Percentiles rank a stretch among this genome's conserved stretches.
These are phyloP conservation scores for Myrmaecium sp. DNA, from an alignment of 2,329 filamentous ascomycete species.

Conservation along the genomic window DNA sequence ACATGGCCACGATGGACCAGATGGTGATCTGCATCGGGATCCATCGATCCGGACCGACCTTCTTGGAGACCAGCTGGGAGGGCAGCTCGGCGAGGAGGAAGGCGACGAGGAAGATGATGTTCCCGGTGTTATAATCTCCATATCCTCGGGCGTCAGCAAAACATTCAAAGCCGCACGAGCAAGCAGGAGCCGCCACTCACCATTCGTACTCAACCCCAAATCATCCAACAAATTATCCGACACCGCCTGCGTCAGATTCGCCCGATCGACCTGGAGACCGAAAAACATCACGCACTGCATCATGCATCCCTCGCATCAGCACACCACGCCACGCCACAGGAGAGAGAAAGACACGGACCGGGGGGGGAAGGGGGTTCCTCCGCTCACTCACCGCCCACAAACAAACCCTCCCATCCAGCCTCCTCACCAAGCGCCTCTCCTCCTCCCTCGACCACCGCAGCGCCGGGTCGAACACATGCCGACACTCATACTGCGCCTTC, in stretches of 20 bases:
- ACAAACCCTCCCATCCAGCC: constrained; percentile 14
- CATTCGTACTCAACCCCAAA: constrained; percentile 11
- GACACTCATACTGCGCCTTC: constrained; percentile 15
- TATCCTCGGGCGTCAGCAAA: not conserved
- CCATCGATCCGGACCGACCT: constrained; percentile 30
- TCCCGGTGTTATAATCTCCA: constrained; percentile 5
- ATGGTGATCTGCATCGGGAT: constrained; percentile 19
- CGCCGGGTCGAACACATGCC: constrained; percentile 31
- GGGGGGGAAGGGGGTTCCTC: not conserved
- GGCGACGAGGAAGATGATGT: constrained; percentile 15
- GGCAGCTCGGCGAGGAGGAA: constrained; percentile 34
- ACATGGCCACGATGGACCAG: constrained; percentile 19
- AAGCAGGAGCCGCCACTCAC: not conserved
- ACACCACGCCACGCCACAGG: not conserved
- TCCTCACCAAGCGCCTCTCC: constrained; percentile 29
- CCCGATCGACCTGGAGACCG: constrained; percentile 28
- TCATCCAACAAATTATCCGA: constrained; percentile 23
- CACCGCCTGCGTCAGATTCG: constrained; percentile 29
- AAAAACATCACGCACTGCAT: constrained; percentile 35
- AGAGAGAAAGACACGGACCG: not conserved
- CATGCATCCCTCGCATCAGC: constrained; percentile 20
- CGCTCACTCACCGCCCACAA: constrained; percentile 11
- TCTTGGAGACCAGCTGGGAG: constrained; percentile 34
- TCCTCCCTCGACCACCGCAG: constrained; percentile 32
- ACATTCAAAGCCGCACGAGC: not conserved